phyloP scores from a whole-genome alignment of 345 rosid species.

The Populus ilicifolia region DNA sequence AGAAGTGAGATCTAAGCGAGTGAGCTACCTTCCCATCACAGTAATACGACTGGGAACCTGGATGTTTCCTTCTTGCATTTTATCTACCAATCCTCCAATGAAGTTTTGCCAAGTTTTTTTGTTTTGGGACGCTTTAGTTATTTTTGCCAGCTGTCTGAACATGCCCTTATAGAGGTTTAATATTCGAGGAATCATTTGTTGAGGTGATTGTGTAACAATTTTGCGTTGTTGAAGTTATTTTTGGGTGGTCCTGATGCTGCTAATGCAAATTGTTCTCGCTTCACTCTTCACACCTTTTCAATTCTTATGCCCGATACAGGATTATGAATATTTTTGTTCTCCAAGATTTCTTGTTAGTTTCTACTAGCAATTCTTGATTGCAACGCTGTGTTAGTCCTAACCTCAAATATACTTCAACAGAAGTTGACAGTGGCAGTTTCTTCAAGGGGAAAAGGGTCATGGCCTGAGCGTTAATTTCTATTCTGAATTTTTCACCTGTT shows the following conservation, averaged over 20 bases:
- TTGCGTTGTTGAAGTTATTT: background rate
- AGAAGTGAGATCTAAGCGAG: slow-evolving; percentile 21
- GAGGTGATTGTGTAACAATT: background rate
- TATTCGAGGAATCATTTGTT: background rate
- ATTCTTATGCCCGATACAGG: background rate
- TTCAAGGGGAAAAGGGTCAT: background rate
- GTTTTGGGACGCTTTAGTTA: background rate
- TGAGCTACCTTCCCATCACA: background rate
- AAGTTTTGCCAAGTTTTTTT: background rate
- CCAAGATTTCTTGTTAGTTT: background rate
- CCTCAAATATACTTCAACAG: background rate
- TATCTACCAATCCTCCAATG: background rate
- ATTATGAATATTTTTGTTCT: background rate
- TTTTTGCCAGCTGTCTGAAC: background rate
- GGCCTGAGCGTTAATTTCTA: background rate
- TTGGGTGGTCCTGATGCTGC: background rate
- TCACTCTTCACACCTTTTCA: background rate
- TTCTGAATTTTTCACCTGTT: background rate
- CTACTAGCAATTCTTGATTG: background rate
- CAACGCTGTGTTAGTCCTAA: background rate
- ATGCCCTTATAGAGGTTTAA: background rate
- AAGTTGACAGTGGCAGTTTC: background rate
- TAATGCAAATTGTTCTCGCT: background rate
- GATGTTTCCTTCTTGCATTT: background rate
- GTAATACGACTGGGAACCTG: background rate